phyloP scores from a whole-genome alignment of 192 early-diverging fungal species.

The Podila verticillata region DNA sequence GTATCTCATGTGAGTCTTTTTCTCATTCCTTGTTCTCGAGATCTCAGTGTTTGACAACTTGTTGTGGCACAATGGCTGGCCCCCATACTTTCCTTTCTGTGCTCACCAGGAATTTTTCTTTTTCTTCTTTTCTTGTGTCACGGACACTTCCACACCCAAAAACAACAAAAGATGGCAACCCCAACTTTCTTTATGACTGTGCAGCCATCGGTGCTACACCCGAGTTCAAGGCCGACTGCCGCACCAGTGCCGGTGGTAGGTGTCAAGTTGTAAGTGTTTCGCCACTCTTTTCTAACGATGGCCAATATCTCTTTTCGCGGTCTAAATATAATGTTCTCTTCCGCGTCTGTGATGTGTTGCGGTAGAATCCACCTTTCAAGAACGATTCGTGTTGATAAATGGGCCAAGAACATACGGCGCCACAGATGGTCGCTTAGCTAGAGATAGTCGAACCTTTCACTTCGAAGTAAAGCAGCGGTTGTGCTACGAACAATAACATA shows the following conservation, averaged over 20 bases:
- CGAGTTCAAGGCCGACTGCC: conserved; percentile 11
- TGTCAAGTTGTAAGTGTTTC: conserved; percentile 5
- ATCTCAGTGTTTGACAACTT: no score
- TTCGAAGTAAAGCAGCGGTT: no score
- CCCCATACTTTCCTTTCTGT: no score
- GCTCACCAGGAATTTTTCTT: no score
- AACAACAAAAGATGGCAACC: conserved; percentile 6
- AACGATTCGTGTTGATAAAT: background rate
- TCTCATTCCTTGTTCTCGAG: no score
- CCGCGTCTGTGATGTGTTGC: background rate
- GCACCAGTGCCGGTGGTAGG: background rate
- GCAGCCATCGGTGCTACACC: background rate
- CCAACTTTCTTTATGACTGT: conserved; percentile 13
- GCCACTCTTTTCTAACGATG: background rate
- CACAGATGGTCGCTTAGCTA: no score
- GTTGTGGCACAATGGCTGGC: no score
- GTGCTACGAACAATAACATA: no score
- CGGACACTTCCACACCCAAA: no score
- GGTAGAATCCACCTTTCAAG: background rate
- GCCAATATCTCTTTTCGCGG: background rate
- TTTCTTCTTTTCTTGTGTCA: no score
- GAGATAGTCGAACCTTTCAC: no score
- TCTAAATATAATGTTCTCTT: background rate
- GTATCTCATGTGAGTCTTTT: conserved; percentile 5
- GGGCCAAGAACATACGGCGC: no score